Conservation (phyloP, 176 grass and related monocot genomes). For the Carex littledalei region DNA sequence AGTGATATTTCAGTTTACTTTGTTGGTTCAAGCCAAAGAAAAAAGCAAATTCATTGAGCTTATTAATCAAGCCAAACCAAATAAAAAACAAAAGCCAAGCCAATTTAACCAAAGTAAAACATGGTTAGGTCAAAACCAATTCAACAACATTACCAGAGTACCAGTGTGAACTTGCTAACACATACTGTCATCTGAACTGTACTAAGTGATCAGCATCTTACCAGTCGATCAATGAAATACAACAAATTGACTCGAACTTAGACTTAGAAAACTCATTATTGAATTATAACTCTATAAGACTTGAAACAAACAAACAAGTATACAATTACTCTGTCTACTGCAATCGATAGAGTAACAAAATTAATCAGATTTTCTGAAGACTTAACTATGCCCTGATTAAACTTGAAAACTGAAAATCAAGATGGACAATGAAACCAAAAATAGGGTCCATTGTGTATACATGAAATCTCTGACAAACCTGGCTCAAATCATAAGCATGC, state of each 20-base stretch:
- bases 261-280: too few relatives aligned
- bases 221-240: background rate
- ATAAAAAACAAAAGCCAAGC: background rate
- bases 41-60: background rate
- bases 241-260: background rate
- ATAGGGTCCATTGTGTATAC: background rate
- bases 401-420: background rate
- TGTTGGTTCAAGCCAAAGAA: background rate
- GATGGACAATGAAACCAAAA: background rate
- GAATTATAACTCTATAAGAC: too few relatives aligned
- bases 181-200: background rate
- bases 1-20: background rate
- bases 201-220: background rate
- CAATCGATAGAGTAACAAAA: background rate
- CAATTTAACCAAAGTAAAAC: background rate
- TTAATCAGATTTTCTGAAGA: background rate
- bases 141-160: background rate
- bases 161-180: background rate
- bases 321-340: too few relatives aligned
- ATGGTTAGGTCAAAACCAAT: background rate
- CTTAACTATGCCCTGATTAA: background rate
- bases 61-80: background rate
- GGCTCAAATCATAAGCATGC: background rate
- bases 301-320: too few relatives aligned
- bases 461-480: background rate